A percentile compares a stretch with the other conserved stretches of the same genome.
phyloP scores from a whole-genome alignment of 169 alveolate species.

The Pseudocohnilembus persalinus region DNA sequence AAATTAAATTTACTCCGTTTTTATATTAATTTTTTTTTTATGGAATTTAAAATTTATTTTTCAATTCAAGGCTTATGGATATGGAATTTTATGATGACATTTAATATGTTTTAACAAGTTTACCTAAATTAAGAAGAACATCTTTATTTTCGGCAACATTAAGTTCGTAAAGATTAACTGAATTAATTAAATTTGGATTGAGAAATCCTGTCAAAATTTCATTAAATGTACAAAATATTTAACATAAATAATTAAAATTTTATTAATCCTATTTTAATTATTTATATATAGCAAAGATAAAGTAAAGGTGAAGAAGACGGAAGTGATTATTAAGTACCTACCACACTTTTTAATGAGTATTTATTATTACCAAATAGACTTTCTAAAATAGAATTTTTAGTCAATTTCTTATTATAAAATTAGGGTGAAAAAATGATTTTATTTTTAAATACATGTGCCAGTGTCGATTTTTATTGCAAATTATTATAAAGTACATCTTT shows the following conservation, averaged over 20 bases:
- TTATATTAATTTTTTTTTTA: too few relatives aligned
- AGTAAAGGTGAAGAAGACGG: conserved; percentile 42
- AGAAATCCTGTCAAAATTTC: conserved; percentile 90
- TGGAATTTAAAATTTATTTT: too few relatives aligned
- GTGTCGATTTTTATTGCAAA: conserved; percentile 62
- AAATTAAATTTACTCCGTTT: not conserved
- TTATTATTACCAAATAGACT: conserved; percentile 46
- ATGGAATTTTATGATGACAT: conserved; percentile 90
- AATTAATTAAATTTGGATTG: conserved; percentile 86
- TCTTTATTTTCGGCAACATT: conserved; percentile 96
- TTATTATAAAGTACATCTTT: conserved; percentile 46
- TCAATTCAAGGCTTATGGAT: conserved; percentile 88
- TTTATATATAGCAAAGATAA: not conserved
- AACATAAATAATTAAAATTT: not conserved
- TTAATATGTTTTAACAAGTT: conserved; percentile 67
- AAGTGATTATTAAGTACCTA: conserved; percentile 57
- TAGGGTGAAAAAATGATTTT: conserved; percentile 62
- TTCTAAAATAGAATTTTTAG: conserved; percentile 65
- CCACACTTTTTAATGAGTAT: conserved; percentile 58
- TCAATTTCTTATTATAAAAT: conserved; percentile 52
- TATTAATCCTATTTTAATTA: not conserved
- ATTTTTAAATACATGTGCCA: conserved; percentile 73
- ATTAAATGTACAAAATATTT: conserved; percentile 59
- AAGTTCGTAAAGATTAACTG: conserved; percentile 80
- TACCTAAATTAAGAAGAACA: conserved; percentile 95